A percentile compares a stretch with the other conserved stretches of the same genome.
These are phyloP conservation scores for Testicularia cyperi DNA, from an alignment of 1,284 basidiomycete genomes.

Conservation along the genomic window DNA sequence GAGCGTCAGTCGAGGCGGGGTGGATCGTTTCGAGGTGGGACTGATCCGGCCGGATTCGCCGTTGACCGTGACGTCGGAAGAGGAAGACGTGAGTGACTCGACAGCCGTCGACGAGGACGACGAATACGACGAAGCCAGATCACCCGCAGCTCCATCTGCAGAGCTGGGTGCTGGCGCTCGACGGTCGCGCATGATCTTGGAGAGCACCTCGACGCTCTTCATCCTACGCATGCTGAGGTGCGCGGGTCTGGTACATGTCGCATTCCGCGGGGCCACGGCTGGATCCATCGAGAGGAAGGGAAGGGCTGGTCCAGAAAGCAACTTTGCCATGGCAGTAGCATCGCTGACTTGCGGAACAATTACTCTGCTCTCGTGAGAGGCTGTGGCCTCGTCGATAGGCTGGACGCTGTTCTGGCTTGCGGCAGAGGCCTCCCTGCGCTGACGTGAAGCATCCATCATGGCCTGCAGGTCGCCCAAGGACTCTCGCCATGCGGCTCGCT, in stretches of 20 bases:
- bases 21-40: slow-evolving; percentile 12
- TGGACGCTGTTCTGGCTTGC: no score
- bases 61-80: slow-evolving; percentile 3
- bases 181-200: slow-evolving; percentile 25
- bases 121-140: background rate
- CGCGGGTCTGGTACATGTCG: slow-evolving; percentile 20
- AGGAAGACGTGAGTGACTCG: no score
- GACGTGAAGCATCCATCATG: slow-evolving; percentile 25
- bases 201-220: slow-evolving; percentile 39
- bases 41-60: slow-evolving; percentile 12
- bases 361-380: no score
- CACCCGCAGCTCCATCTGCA: background rate
- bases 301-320: slow-evolving; percentile 17
- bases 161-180: slow-evolving; percentile 5
- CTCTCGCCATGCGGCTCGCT: slow-evolving; percentile 31
- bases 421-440: slow-evolving; percentile 8
- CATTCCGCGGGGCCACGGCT: slow-evolving; percentile 32
- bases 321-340: slow-evolving; percentile 10
- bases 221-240: slow-evolving; percentile 31
- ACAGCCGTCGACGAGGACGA: background rate
- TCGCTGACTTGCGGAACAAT: no score
- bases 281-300: slow-evolving; percentile 35
- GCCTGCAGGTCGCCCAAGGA: slow-evolving; percentile 24
- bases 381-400: no score
- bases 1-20: slow-evolving; percentile 31